Evolutionary conservation across 1,284 basidiomycete species (phyloP), one percentile per base, ranked within the genome.

Genomic region (Apiotrichum laibachii): DNA sequence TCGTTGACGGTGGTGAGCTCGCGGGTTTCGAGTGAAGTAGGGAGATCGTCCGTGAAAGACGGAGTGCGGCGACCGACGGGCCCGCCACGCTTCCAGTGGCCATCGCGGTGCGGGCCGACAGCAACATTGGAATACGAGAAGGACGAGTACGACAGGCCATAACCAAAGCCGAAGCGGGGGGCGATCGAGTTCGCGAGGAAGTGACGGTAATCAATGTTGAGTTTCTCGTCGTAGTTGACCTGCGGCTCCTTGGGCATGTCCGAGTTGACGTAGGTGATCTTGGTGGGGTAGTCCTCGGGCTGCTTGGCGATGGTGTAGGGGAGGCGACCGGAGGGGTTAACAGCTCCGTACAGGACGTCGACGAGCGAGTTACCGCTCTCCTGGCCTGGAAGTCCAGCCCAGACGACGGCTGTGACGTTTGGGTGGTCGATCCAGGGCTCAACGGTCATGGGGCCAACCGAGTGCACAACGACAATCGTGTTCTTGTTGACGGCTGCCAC

Each of bases 281-380:
- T 65, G 15, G 83, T 82, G 26, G 82, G 76, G 73, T 91, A 93
- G 73, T 93, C 90, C 34, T 76, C 71, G 1, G 77, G 62, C 19
- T 80, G 74, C 79, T 86, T 87, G 51, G 88, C 89, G 68, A 91
- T 90, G 2, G 89, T 90, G 77, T 90, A 90, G 1, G 90, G 88
- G 35, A 93, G 78, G 39, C 86, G 82, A 7, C 85, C 90, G 19
- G 85, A 85, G 0, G 90, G 90, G 73, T 88, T 91, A 72, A 83
- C 84, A n/a, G 76, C 80, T 7, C 77, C 76, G 60, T 77, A 77
- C 8, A 79, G 51, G 42, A 77, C 82, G 68, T 91, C 88, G 1
- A 84, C 82, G 31, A 93, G 80, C 0, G 86, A 78, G 71, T 89
- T 89, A 0, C 90, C 91, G 0, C 84, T 82, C 77, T 92, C 90